phyloP scores from a whole-genome alignment of 2,329 filamentous ascomycete species.

The Penicillium aurantiogriseum region DNA sequence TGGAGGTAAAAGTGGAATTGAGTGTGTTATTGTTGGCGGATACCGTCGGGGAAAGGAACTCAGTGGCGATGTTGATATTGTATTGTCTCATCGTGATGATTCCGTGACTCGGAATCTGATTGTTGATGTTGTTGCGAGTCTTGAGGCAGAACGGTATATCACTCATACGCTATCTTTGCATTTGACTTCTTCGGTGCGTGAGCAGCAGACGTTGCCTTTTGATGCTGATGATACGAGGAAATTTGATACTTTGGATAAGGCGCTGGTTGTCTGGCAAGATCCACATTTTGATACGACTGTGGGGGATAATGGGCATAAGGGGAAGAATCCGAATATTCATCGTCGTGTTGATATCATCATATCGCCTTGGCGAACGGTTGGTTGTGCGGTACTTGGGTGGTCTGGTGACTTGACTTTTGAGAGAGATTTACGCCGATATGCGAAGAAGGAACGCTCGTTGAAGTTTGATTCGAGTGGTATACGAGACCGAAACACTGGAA shows the following conservation, averaged over 20 bases:
- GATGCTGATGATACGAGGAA: conserved; percentile 44
- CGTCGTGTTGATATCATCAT: conserved; percentile 90
- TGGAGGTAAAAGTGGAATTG: conserved; percentile 49
- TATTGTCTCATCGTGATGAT: conserved; percentile 76
- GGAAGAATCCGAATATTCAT: conserved; percentile 68
- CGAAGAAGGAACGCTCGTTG: conserved; percentile 67
- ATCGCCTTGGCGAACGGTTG: conserved; percentile 81
- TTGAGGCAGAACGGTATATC: conserved; percentile 69
- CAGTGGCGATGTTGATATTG: conserved; percentile 80
- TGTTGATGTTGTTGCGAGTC: conserved; percentile 64
- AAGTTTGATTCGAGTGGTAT: conserved; percentile 94
- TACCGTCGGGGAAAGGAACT: conserved; percentile 74
- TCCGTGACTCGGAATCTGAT: conserved; percentile 68
- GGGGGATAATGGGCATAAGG: conserved; percentile 30
- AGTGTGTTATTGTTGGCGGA: conserved; percentile 70
- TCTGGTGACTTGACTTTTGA: conserved; percentile 86
- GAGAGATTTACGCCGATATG: conserved; percentile 78
- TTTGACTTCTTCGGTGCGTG: conserved; percentile 67
- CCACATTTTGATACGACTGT: conserved; percentile 45
- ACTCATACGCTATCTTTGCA: conserved; percentile 77
- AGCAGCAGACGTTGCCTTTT: conserved; percentile 63
- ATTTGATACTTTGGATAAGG: conserved; percentile 92
- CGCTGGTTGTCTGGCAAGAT: conserved; percentile 87
- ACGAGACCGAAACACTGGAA: conserved; percentile 62
- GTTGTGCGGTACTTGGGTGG: conserved; percentile 88